These are phyloP conservation scores for Phytopythium oedochilum DNA, from an alignment of 352 stramenopile species.

Conservation along the genomic window DNA sequence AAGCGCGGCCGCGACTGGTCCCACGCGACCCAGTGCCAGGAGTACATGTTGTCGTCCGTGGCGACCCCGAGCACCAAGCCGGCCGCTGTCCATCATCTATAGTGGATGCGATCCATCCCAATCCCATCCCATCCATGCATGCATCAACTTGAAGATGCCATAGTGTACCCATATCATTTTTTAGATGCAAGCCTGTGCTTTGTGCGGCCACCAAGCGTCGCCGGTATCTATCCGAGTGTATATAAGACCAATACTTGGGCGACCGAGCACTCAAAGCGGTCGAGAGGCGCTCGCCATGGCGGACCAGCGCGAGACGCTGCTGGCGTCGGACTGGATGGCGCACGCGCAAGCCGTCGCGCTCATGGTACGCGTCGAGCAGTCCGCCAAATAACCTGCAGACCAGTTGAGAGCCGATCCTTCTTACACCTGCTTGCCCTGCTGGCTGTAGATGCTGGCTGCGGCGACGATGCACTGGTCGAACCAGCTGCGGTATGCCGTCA, in stretches of 20 bases:
- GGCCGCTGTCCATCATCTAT: no score
- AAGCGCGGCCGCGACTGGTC: constrained; percentile 79
- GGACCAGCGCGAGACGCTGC: not conserved
- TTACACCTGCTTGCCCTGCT: not conserved
- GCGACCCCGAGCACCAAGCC: not conserved
- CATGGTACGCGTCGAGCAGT: not conserved
- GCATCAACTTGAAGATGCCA: no score
- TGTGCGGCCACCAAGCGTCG: not conserved
- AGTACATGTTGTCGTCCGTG: constrained; percentile 52
- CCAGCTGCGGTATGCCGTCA: constrained; percentile 1
- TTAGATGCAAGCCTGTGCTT: not conserved
- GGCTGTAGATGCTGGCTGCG: not conserved
- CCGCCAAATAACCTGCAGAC: no score
- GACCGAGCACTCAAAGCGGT: no score
- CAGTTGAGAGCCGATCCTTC: no score
- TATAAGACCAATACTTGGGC: no score
- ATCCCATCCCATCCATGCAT: no score
- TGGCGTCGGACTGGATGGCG: constrained; percentile 7
- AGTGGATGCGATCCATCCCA: no score
- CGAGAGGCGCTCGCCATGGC: no score
- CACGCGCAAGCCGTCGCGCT: not conserved
- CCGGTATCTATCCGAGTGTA: no score
- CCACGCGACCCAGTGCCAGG: constrained; percentile 53
- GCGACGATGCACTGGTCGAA: constrained; percentile 3
- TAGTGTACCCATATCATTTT: constrained; percentile 1